phyloP scores from a whole-genome alignment of 164 flowering plant species.

The Dillenia suffruticosa region DNA sequence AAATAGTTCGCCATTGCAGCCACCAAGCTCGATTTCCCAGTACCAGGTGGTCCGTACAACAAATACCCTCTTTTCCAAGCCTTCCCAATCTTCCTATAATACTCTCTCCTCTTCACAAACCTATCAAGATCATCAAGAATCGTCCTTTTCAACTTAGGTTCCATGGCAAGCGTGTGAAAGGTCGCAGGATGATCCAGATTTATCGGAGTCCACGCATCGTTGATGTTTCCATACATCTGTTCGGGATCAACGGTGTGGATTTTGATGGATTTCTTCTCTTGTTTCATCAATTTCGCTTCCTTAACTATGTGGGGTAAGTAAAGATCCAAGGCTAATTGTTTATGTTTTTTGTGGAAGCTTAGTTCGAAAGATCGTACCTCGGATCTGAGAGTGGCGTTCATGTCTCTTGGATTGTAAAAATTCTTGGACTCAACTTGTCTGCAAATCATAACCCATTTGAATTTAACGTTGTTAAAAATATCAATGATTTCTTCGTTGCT shows the following conservation, averaged over 20 bases:
- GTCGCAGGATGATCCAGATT: conserved; percentile 32
- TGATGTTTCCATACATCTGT: conserved; percentile 12
- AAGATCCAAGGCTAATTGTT: conserved; percentile 15
- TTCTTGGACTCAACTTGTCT: conserved; percentile 5
- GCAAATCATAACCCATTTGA: conserved; percentile 28
- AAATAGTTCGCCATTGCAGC: conserved; percentile 39
- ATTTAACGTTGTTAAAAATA: conserved; percentile 19
- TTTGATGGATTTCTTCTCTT: conserved; percentile 25
- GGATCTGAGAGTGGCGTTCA: conserved; percentile 9
- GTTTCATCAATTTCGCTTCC: conserved; percentile 16
- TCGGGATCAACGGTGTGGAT: conserved; percentile 24
- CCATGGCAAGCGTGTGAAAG: conserved; percentile 26
- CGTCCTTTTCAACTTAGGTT: conserved; percentile 8
- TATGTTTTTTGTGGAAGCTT: conserved; percentile 27
- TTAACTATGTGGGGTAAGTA: conserved; percentile 29
- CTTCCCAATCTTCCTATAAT: conserved; percentile 21
- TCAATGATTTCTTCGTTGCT: conserved; percentile 19
- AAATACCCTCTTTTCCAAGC: no score
- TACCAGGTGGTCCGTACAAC: no score
- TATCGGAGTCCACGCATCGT: conserved; percentile 20
- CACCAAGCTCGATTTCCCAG: no score
- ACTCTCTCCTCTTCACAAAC: conserved; percentile 24
- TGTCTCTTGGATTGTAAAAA: conserved; percentile 9
- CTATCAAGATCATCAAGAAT: conserved; percentile 20
- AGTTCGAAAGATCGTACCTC: conserved; percentile 32